Evolutionary conservation across 2,329 filamentous ascomycete genomes (phyloP), one percentile per base, ranked within the genome.

Genomic region (Alternaria sp.): DNA sequence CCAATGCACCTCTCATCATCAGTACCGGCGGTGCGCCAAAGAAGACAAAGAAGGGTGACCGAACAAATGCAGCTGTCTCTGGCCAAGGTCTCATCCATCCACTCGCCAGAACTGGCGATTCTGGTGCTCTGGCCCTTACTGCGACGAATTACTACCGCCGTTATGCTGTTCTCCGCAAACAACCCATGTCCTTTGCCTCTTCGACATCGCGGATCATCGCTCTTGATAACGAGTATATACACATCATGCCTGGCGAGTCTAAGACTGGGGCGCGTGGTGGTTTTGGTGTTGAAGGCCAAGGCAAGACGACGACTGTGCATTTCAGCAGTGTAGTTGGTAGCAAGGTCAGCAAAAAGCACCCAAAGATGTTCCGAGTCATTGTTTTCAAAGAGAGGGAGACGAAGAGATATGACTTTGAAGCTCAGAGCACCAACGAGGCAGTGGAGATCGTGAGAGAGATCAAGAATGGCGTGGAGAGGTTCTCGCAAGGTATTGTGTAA

Each of bases 321-420:
- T 94, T 94, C 74, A 90, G 88, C 71, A 91, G 91, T 58, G 90
- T 95, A 6, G 87, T 96, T 16, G 92, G 92, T 3, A 93, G 91
- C 75, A 94, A 94, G 77, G 89, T 94, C 49, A 90, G 89, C 55
- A 85, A 91, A 71, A 91, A 92, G 72, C 92, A 94, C 74, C 91
- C 92, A 2, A 90, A 89, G 58, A 91, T 92, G 74, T 92, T 95
- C 76, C 90, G 93, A 79, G 90, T 92, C 25, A 83, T 93, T 54
- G 90, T 94, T 22, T 94, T 90, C 78, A 90, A 89, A 75, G 88
- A 89, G 50, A 87, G 88, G 2, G 92, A 94, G 80, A 90, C 86
- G 63, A 94, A 94, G 80, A 81, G 92, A 62, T 95, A 95, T 78
- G 92, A 95, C 67, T 95, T 95, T 75, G 92, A 94, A 79, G 89